Evolutionary conservation across 148 eudicot genomes (phyloP).

Genomic region (Nepenthes gracilis): DNA sequence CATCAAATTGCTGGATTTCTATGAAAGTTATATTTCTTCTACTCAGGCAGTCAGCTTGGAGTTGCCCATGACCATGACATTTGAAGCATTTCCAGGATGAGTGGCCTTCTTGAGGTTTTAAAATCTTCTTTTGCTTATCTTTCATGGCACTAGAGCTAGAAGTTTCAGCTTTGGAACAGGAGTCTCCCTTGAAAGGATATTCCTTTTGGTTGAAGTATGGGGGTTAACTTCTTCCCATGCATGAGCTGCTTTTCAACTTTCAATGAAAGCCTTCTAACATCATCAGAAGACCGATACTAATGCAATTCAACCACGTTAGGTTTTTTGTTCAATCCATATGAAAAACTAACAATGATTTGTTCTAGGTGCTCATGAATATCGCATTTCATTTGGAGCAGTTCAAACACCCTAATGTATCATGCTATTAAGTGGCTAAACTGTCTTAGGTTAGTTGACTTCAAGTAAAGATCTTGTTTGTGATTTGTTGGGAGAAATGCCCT

Average conservation of each 20-base stretch:
- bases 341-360: background rate
- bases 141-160: background rate
- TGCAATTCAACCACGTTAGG: background rate
- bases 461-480: background rate
- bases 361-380: background rate
- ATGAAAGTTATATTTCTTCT: background rate
- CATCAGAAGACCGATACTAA: background rate
- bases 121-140: background rate
- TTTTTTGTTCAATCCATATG: background rate
- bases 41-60: slow-evolving; percentile 1
- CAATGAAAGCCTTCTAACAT: background rate
- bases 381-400: background rate
- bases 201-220: background rate
- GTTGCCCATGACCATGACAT: slow-evolving; percentile 2
- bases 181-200: background rate
- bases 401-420: background rate
- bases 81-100: background rate
- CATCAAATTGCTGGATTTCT: background rate
- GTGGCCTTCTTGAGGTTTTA: background rate
- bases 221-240: background rate
- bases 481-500: background rate
- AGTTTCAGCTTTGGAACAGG: too few species aligned
- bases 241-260: background rate
- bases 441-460: background rate
- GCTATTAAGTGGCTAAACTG: background rate